Conservation (phyloP, 345 rosid genomes). For the Noccaea caerulescens region DNA sequence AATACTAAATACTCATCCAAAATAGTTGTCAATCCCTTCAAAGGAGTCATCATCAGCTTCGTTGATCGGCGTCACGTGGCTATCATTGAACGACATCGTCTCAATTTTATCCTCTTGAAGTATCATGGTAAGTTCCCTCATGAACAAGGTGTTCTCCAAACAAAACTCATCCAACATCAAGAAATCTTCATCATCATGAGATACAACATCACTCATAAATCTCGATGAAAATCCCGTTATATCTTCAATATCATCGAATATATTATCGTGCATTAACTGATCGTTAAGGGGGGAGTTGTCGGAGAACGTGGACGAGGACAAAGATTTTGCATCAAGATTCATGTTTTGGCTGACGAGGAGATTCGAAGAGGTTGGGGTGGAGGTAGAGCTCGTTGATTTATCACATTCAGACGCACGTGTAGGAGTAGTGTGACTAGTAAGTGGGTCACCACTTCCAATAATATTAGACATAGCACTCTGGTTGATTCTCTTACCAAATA, state of each 20-base stretch:
- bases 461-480: slow-evolving; percentile 38
- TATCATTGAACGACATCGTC: slow-evolving; percentile 10
- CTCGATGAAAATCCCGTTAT: slow-evolving; percentile 32
- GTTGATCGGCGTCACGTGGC: slow-evolving; percentile 7
- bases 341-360: slow-evolving; percentile 5
- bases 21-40: slow-evolving; percentile 29
- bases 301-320: slow-evolving; percentile 35
- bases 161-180: slow-evolving; percentile 34
- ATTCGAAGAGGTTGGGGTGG: slow-evolving; percentile 27
- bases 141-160: slow-evolving; percentile 34
- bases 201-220: slow-evolving; percentile 17
- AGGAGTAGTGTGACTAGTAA: slow-evolving; percentile 14
- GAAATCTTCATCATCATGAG: slow-evolving; percentile 32
- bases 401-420: slow-evolving; percentile 29
- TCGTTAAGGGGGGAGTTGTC: background rate
- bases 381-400: slow-evolving; percentile 29
- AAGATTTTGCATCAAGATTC: slow-evolving; percentile 17
- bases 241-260: slow-evolving; percentile 29
- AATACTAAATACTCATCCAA: slow-evolving; percentile 2
- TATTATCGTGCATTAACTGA: slow-evolving; percentile 1
- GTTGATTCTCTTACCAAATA: slow-evolving; percentile 40
- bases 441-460: slow-evolving; percentile 36
- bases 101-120: slow-evolving; percentile 27
- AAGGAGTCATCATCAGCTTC: slow-evolving; percentile 35
- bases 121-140: slow-evolving; percentile 37